Base-by-base conservation (phyloP, 2,329 filamentous ascomycete species). In the Leptographium procerum region DNA sequence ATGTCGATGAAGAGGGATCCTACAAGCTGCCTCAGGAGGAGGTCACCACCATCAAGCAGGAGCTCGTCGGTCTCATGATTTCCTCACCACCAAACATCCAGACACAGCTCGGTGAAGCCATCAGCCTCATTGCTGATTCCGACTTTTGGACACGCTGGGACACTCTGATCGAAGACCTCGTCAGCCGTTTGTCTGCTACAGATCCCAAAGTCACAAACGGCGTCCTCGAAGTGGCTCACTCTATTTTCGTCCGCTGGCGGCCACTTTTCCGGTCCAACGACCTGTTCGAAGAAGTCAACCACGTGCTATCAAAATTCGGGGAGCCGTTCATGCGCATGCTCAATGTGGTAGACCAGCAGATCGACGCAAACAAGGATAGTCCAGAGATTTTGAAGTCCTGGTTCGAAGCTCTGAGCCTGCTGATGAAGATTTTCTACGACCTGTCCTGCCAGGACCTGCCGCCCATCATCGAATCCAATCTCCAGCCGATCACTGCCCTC, bases 121-220 rank as follows among this genome's bases (percentile, higher is more conserved):
- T 97, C 71, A 96, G 92, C 73, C 84, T 95, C 66, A 97, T 99
- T 67, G 94, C 94, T 61, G 92, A 97, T 73, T 97, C 91, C 65
- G 94, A 99, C 71, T 99, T 99, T 73, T 99, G 88, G 87, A 80
- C 88, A 72, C 82, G 88, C 67, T 99, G 94, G 94, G 88, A 97
- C 68, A 96, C 91, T n/a, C 79, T 99, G 61, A 28, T 64, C 16
- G 61, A 88, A 81, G 91, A 99, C 71, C 85, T 99, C 60, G 91
- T 96, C 65, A 89, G 87, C 54, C 86, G 91, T 53, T 82, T 99
- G 62, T 92, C 90, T 3, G 79, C 86, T 14, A 85, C 87, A 65
- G 88, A 97, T 70, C 84, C 87, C 60, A 85, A 86, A 64, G 80
- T 91, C 70, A 99, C 97, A 73, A 89, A 91, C 66, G 95, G 94